A percentile compares a stretch with the other conserved stretches of the same genome.
Evolutionary conservation across 208 protist species (phyloP).

Genomic region (Leishmania arabica): DNA sequence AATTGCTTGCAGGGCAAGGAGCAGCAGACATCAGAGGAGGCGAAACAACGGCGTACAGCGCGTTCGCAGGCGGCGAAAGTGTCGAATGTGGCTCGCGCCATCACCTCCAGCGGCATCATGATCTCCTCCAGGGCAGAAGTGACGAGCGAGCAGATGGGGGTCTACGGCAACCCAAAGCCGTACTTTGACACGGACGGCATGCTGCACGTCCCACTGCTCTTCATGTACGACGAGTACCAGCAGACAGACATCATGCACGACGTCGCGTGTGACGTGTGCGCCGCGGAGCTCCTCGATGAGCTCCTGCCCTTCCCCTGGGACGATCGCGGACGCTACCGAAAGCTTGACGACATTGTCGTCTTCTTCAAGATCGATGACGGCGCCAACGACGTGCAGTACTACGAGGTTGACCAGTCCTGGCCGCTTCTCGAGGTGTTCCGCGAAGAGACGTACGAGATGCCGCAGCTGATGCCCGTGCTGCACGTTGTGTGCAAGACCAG

Average conservation of each 20-base stretch:
- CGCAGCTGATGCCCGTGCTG: slow-evolving; percentile 71
- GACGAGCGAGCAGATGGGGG: slow-evolving; percentile 82
- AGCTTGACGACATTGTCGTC: slow-evolving; percentile 65
- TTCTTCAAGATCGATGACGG: slow-evolving; percentile 89
- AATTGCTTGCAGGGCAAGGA: slow-evolving; percentile 32
- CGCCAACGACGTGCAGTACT: slow-evolving; percentile 74
- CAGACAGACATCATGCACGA: slow-evolving; percentile 94
- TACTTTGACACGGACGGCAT: slow-evolving; percentile 79
- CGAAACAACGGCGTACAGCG: slow-evolving; percentile 32
- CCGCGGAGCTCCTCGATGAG: slow-evolving; percentile 68
- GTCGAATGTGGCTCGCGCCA: slow-evolving; percentile 63
- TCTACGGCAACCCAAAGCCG: slow-evolving; percentile 73
- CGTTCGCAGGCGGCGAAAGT: slow-evolving; percentile 55
- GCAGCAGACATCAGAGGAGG: slow-evolving; percentile 35
- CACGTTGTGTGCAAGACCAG: slow-evolving; percentile 72
- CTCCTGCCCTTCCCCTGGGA: slow-evolving; percentile 91
- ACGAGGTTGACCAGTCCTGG: slow-evolving; percentile 66
- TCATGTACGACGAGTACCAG: slow-evolving; percentile 94
- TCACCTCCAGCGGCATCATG: slow-evolving; percentile 69
- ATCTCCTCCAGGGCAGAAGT: slow-evolving; percentile 62
- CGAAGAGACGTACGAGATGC: slow-evolving; percentile 74
- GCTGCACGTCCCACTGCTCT: slow-evolving; percentile 92
- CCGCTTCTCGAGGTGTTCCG: slow-evolving; percentile 85
- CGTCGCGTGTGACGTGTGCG: slow-evolving; percentile 76
- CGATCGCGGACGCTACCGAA: slow-evolving; percentile 55